Conservation (phyloP, 257 asterid species). For the Nemophila menziesii region DNA sequence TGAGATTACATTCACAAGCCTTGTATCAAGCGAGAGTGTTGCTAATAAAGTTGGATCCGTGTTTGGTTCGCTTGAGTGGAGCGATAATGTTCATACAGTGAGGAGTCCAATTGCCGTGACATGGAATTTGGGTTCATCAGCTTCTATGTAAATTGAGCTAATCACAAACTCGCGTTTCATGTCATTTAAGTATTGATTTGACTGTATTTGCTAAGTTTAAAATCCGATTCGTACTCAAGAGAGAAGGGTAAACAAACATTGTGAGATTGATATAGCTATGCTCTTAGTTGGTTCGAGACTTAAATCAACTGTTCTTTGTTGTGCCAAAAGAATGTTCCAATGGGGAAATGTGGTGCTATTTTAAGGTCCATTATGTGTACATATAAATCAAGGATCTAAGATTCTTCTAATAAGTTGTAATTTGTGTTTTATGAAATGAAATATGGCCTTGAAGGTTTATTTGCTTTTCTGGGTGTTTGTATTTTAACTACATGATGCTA, state of each 20-base stretch:
- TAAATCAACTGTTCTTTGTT: too few species aligned
- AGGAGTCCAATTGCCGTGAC: conserved; percentile 65
- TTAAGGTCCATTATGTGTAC: neutral
- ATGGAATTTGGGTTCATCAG: conserved; percentile 33
- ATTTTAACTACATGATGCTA: neutral
- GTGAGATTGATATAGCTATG: too few species aligned
- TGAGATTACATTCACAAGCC: conserved; percentile 48
- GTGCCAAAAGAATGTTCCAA: too few species aligned
- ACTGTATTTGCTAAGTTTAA: neutral
- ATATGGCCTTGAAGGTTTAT: neutral
- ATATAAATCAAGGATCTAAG: neutral
- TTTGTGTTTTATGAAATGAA: neutral
- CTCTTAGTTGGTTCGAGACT: too few species aligned
- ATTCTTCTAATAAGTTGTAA: neutral
- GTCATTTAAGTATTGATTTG: neutral
- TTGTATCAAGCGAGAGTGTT: conserved; percentile 11
- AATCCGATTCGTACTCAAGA: too few species aligned
- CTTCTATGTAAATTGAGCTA: conserved; percentile 33
- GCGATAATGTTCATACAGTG: conserved; percentile 55
- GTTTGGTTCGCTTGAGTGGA: conserved; percentile 80
- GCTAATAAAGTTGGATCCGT: conserved; percentile 18
- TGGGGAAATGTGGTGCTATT: too few species aligned
- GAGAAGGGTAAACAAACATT: too few species aligned
- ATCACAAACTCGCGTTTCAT: neutral
- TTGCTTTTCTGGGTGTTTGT: neutral